Percentiles rank a stretch among this genome's conserved stretches.
Evolutionary conservation across 495 filamentous ascomycete species (phyloP).

Genomic region (Penicillium diatomitis): DNA sequence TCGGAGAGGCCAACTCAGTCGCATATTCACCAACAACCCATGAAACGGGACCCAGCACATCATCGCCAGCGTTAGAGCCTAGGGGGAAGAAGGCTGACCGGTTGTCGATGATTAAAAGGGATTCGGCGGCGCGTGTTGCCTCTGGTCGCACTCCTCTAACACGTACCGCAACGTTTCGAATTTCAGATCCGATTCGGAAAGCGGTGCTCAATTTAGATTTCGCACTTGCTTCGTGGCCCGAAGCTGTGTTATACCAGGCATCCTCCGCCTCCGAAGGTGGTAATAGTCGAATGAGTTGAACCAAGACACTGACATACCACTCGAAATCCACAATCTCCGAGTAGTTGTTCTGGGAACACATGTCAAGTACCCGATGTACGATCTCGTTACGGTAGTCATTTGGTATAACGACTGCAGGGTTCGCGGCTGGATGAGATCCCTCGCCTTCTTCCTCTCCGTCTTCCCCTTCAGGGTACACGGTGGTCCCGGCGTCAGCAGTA

Average conservation of each 20-base stretch:
- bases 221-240: conserved; percentile 9
- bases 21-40: conserved; percentile 90
- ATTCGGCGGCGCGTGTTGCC: conserved; percentile 75
- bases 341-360: conserved; percentile 90
- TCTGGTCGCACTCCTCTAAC: conserved; percentile 70
- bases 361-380: conserved; percentile 69
- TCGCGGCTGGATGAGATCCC: conserved; percentile 1
- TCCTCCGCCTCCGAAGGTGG: conserved; percentile 24
- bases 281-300: conserved; percentile 68
- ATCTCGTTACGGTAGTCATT: conserved; percentile 76
- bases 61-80: conserved; percentile 39
- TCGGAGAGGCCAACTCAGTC: conserved; percentile 51
- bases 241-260: conserved; percentile 11
- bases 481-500: conserved; percentile 1
- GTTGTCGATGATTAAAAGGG: conserved; percentile 48
- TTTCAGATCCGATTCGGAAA: conserved; percentile 68
- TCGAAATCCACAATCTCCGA: conserved; percentile 80
- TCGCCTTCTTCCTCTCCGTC: background rate
- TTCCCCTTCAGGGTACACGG: background rate
- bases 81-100: conserved; percentile 37
- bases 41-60: conserved; percentile 59
- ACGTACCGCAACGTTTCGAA: conserved; percentile 85
- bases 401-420: conserved; percentile 43
- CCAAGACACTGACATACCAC: conserved; percentile 85
- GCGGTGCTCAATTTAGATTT: conserved; percentile 35